Base-by-base conservation (phyloP, 257 asterid species). In the Ajuga chamaepitys region DNA sequence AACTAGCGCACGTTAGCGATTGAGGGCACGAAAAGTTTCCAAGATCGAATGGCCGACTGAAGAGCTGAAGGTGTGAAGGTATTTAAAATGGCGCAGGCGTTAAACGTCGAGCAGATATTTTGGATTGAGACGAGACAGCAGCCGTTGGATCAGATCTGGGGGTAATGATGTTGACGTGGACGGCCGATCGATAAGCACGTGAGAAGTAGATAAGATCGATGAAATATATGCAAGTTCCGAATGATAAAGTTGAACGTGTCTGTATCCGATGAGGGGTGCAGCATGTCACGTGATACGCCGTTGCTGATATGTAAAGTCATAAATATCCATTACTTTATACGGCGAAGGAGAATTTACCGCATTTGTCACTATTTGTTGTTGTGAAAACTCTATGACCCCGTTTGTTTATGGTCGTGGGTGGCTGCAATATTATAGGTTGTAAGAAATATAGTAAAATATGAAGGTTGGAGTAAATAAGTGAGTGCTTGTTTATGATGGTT, bases 121-220 rank as follows among this genome's bases (percentile, higher is more conserved):
- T 55, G 63, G 64, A 54, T 32, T 50, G 63, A 26, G 80, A 75
- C 24, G 80, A 25, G 16, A 71, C 40, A 4, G 0, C 4, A 13
- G 46, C 86, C 95, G 93, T 84, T 10, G 66, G 82, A 82, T 62
- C 54, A 6, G 28, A 44, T 63, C 68, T 51, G 54, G 26, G 22
- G 69, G 64, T 53, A 66, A 54, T 44, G 71, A 70, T 34, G 63
- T 72, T 32, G 78, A 78, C 74, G 70, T 82, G 79, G 67, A 78
- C 66, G 89, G 75, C 12, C 25, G 85, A 83, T 74, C 52, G 75
- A 56, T 26, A 61, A 66, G 67, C 81, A 67, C 81, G 85, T 72
- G 37, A 65, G 64, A 51, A 67, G 68, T 66, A 47, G 95, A 88
- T 87, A 85, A 85, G 92, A 81, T 74, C 85, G 81, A 64, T 16